A percentile compares a stretch with the other conserved stretches of the same genome.
Evolutionary conservation across 768 basidiomycete species (phyloP).

Genomic region (Russula olivacea): DNA sequence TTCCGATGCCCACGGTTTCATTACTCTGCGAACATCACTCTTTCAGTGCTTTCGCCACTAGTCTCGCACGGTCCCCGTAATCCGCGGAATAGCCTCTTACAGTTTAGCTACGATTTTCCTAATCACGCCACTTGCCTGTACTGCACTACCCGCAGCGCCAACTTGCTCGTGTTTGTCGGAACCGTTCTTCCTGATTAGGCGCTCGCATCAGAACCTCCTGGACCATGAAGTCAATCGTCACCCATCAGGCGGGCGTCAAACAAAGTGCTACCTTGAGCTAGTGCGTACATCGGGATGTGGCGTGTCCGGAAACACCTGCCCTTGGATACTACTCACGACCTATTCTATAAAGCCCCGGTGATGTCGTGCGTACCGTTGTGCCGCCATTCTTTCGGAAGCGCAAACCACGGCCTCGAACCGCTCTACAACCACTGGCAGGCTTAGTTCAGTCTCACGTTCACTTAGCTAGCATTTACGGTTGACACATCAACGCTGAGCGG

Average conservation of each 20-base stretch:
- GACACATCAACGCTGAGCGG: background rate
- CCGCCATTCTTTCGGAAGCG: background rate
- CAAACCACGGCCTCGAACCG: background rate
- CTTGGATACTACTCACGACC: background rate
- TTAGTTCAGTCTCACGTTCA: background rate
- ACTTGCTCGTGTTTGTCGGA: background rate
- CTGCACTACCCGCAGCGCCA: background rate
- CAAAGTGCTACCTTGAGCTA: background rate
- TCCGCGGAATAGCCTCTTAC: background rate
- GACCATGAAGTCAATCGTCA: background rate
- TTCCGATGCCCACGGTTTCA: conserved; percentile 1
- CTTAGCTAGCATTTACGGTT: background rate
- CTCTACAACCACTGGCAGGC: too few species aligned
- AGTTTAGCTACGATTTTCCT: too few species aligned
- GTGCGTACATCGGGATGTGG: background rate
- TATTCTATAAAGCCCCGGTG: background rate
- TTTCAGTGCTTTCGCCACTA: background rate
- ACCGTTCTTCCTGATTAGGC: background rate
- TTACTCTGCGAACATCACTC: background rate
- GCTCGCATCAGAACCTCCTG: background rate
- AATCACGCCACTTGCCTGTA: background rate
- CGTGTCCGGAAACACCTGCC: background rate
- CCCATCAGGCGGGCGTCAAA: background rate
- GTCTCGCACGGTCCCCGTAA: background rate
- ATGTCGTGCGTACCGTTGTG: background rate